Base-by-base conservation (phyloP, 2,329 filamentous ascomycete species). In the Pseudogymnoascus sp. region DNA sequence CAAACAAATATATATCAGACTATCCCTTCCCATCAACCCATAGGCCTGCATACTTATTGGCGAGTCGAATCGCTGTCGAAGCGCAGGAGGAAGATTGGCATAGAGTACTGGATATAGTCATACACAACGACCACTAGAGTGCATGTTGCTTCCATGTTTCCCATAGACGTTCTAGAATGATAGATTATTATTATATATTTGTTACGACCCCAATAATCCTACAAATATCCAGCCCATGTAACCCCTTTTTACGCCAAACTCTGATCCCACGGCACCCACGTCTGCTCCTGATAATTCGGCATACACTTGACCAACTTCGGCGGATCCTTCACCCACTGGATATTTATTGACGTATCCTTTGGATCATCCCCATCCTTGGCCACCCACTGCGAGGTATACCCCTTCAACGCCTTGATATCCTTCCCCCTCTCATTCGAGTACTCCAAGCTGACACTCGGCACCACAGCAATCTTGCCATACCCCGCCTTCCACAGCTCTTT, bases 401-500 rank as follows among this genome's bases (percentile, higher is more conserved):
- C 82, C 67, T 81, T 82, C 2, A 73, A 62, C 8, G 71, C 65
- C 69, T 85, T 86, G 37, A 82, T 77, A 61, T 69, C 70, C 57
- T 66, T 70, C 1, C 74, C 78, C 3, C 71, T 72, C 1, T 78
- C 74, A 63, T 82, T 72, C 3, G 75, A 75, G 66, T 86, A 85
- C 62, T 79, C 81, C 2, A 86, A 69, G 64, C 82, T 84, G 2
- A 86, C 77, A 2, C 74, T 76, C 0, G 83, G 82, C 8, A 85
- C 74, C 0, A 83, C 80, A 0, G 82, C 81, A 63, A 85, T 81
- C 65, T 76, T 81, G 11, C 77, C 74, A 62, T 76, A 76, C 2
- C 80, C 79, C 4, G 68, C 64, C 12, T 66, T 74, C 80, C 82
- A 86, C 65, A 85, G 61, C 63, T 86, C 82, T 62, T 84, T 85